Conservation (phyloP, 192 early-diverging fungal genomes). For the Rhizophagus prolifer region DNA sequence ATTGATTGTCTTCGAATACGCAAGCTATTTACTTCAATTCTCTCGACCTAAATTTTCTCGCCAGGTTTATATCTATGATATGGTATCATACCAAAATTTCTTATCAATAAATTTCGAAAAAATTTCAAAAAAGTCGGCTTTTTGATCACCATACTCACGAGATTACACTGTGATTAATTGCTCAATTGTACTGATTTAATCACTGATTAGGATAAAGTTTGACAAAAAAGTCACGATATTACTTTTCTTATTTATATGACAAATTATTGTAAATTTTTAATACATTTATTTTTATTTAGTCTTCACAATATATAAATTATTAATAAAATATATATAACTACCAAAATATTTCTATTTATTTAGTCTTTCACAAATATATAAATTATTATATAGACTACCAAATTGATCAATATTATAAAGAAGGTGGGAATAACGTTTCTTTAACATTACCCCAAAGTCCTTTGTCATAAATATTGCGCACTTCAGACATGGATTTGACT, state of each 20-base stretch:
- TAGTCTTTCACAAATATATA: too few relatives aligned
- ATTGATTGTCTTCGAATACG: background rate
- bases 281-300: too few relatives aligned
- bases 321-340: too few relatives aligned
- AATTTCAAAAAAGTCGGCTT: background rate
- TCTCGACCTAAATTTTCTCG: background rate
- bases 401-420: background rate
- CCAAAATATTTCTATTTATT: too few relatives aligned
- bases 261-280: too few relatives aligned
- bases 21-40: background rate
- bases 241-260: too few relatives aligned
- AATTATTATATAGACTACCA: background rate
- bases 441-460: slow-evolving; percentile 35
- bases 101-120: background rate
- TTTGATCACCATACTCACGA: too few relatives aligned
- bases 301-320: too few relatives aligned
- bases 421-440: slow-evolving; percentile 35
- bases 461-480: slow-evolving; percentile 41
- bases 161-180: too few relatives aligned
- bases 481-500: slow-evolving; percentile 34
- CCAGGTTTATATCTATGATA: slow-evolving; percentile 1
- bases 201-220: too few relatives aligned
- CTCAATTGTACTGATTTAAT: too few relatives aligned
- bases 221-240: too few relatives aligned
- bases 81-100: background rate